These are phyloP conservation scores for Aureoboletus auriporus DNA, from an alignment of 768 basidiomycete species.

Conservation along the genomic window DNA sequence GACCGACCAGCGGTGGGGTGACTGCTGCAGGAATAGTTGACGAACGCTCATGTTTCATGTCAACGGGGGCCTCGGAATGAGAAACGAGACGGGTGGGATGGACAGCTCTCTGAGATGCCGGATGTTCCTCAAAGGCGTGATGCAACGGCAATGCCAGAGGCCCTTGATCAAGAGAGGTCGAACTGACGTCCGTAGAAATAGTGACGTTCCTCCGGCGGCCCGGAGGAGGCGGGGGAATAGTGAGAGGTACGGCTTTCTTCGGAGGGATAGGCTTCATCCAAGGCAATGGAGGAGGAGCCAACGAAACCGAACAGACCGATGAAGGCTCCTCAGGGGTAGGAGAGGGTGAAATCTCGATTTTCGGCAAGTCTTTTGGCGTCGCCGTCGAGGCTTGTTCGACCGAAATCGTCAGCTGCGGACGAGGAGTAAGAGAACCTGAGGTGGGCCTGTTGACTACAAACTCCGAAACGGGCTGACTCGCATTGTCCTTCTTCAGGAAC, in stretches of 20 bases:
- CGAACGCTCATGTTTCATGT: slow-evolving; percentile 19
- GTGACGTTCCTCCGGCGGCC: slow-evolving; percentile 29
- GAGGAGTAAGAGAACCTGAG: slow-evolving; percentile 14
- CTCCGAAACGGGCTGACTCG: slow-evolving; percentile 8
- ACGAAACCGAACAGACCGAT: slow-evolving; percentile 20
- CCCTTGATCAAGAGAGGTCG: slow-evolving; percentile 19
- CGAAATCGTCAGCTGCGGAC: slow-evolving; percentile 41
- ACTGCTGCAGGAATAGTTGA: slow-evolving; percentile 15
- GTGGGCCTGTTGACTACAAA: slow-evolving; percentile 18
- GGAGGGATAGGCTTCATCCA: slow-evolving; percentile 23
- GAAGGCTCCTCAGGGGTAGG: slow-evolving; percentile 23
- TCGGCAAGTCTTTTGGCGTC: slow-evolving; percentile 23
- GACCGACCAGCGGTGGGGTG: slow-evolving; percentile 12
- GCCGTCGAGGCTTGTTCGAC: slow-evolving; percentile 36
- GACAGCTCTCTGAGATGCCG: slow-evolving; percentile 13
- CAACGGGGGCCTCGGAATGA: slow-evolving; percentile 3
- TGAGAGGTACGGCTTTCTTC: slow-evolving; percentile 34
- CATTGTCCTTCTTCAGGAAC: slow-evolving; percentile 23
- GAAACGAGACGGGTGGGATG: slow-evolving; percentile 12
- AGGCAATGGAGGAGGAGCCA: slow-evolving; percentile 23
- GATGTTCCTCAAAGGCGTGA: slow-evolving; percentile 33
- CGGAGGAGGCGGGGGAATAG: slow-evolving; percentile 29
- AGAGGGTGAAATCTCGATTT: slow-evolving; percentile 26
- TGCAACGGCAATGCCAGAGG: slow-evolving; percentile 40
- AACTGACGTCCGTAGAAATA: slow-evolving; percentile 35